A percentile compares a stretch with the other conserved stretches of the same genome.
Conservation (phyloP, 1,284 basidiomycete species). For the Grifola frondosa region DNA sequence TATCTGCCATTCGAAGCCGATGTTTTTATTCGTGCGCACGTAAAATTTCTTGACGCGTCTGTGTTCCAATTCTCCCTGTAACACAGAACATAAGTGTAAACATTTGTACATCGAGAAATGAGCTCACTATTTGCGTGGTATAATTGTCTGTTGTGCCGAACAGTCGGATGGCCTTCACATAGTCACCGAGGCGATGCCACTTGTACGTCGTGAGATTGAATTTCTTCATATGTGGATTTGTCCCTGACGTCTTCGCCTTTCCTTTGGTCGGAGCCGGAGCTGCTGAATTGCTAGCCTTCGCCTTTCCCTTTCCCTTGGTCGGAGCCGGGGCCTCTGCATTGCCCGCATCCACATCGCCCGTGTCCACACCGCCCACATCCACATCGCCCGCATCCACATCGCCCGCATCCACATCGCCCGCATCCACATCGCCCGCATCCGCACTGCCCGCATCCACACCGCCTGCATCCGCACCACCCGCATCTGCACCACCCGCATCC, state of each 20-base stretch:
- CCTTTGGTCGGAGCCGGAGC: constrained; percentile 12
- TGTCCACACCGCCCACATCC: too few species aligned
- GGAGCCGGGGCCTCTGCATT: too few species aligned
- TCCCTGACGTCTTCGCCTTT: neutral
- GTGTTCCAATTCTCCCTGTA: constrained; percentile 35
- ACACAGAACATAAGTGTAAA: neutral
- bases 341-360: too few species aligned
- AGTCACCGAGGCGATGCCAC: constrained; percentile 34
- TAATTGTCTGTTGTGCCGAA: constrained; percentile 38
- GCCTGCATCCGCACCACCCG: too few species aligned
- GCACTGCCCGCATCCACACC: too few species aligned
- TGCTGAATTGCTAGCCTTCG: constrained; percentile 16
- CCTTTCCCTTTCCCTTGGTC: neutral
- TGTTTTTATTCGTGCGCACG: constrained; percentile 30
- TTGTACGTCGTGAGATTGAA: constrained; percentile 34
- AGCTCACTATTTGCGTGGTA: constrained; percentile 32
- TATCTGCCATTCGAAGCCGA: constrained; percentile 1
- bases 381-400: too few species aligned
- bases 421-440: too few species aligned
- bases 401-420: too few species aligned
- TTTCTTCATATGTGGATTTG: neutral
- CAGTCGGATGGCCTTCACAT: constrained; percentile 26
- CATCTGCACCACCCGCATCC: too few species aligned
- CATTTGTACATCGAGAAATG: neutral
- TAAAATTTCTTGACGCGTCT: constrained; percentile 33